A percentile compares a stretch with the other conserved stretches of the same genome.
phyloP scores from a whole-genome alignment of 768 basidiomycete genomes.

The Macrolepiota albuminosa region DNA sequence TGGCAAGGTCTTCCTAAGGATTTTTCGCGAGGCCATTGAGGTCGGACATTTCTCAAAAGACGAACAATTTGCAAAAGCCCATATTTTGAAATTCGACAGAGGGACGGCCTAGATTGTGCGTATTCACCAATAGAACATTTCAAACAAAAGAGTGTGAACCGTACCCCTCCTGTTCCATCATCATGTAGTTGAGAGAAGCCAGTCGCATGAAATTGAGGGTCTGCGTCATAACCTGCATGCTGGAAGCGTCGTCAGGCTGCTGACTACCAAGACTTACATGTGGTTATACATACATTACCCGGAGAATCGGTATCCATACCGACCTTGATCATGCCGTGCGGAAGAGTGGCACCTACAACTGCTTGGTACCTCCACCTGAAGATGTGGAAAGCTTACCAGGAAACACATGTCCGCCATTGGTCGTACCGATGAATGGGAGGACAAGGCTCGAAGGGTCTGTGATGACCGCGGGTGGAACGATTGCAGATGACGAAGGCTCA shows the following conservation, averaged over 20 bases:
- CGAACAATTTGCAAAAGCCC: slow-evolving; percentile 46
- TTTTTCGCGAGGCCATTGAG: slow-evolving; percentile 39
- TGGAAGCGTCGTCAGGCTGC: slow-evolving; percentile 14
- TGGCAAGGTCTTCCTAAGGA: slow-evolving; percentile 39
- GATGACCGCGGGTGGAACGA: slow-evolving; percentile 4
- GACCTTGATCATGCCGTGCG: slow-evolving; percentile 67
- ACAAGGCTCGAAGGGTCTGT: slow-evolving; percentile 42
- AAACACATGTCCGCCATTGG: slow-evolving; percentile 62
- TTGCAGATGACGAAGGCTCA: background rate
- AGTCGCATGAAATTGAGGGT: slow-evolving; percentile 38
- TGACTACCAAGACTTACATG: background rate
- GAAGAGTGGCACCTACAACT: slow-evolving; percentile 49
- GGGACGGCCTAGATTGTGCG: slow-evolving; percentile 35
- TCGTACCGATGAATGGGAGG: slow-evolving; percentile 60
- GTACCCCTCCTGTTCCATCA: slow-evolving; percentile 56
- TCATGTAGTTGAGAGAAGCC: slow-evolving; percentile 66
- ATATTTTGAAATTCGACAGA: slow-evolving; percentile 60
- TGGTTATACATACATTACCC: slow-evolving; percentile 38
- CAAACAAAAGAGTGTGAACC: slow-evolving; percentile 10
- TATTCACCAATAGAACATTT: background rate
- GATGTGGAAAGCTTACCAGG: slow-evolving; percentile 37
- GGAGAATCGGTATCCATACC: slow-evolving; percentile 67
- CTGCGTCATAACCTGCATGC: slow-evolving; percentile 46
- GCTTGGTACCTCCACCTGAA: background rate
- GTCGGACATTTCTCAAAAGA: slow-evolving; percentile 51